These are phyloP conservation scores for Novakomyces olei DNA, from an alignment of 805 yeast species.

Conservation along the genomic window DNA sequence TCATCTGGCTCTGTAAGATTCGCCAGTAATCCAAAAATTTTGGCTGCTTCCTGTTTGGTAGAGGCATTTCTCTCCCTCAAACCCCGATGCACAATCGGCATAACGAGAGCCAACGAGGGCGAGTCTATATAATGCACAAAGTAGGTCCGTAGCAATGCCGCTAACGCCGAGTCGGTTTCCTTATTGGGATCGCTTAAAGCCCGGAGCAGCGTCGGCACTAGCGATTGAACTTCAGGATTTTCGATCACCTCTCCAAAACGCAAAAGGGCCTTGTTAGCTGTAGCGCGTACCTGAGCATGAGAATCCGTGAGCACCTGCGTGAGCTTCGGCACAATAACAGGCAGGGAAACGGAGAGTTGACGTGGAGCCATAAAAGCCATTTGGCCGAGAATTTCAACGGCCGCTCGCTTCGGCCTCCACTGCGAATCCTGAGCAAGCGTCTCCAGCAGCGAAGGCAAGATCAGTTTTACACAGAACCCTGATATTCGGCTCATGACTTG, in stretches of 20 bases:
- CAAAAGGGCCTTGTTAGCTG: constrained; percentile 74
- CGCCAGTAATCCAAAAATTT: constrained; percentile 97
- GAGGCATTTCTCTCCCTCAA: constrained; percentile 85
- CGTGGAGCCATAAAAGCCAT: constrained; percentile 96
- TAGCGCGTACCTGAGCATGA: constrained; percentile 88
- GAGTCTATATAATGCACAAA: constrained; percentile 96
- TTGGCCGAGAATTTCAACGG: constrained; percentile 85
- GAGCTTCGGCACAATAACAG: constrained; percentile 84
- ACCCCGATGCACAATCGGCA: constrained; percentile 89
- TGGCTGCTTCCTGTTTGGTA: constrained; percentile 83
- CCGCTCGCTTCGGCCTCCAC: constrained; percentile 93
- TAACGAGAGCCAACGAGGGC: constrained; percentile 84
- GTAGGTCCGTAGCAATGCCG: constrained; percentile 67
- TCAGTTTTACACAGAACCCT: constrained; percentile 69
- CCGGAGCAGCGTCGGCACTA: constrained; percentile 66
- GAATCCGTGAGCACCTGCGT: constrained; percentile 87
- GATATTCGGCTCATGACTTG: constrained; percentile 79
- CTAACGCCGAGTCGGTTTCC: constrained; percentile 69
- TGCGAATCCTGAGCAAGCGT: constrained; percentile 72
- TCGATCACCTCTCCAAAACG: constrained; percentile 91
- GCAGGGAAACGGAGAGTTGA: constrained; percentile 71
- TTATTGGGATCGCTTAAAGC: constrained; percentile 95
- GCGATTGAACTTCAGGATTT: constrained; percentile 85
- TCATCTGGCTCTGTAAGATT: constrained; percentile 79
- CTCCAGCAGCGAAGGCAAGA: constrained; percentile 75